phyloP scores from a whole-genome alignment of 371 early-diverging fungal species.

The Capillidium rhysosporum region DNA sequence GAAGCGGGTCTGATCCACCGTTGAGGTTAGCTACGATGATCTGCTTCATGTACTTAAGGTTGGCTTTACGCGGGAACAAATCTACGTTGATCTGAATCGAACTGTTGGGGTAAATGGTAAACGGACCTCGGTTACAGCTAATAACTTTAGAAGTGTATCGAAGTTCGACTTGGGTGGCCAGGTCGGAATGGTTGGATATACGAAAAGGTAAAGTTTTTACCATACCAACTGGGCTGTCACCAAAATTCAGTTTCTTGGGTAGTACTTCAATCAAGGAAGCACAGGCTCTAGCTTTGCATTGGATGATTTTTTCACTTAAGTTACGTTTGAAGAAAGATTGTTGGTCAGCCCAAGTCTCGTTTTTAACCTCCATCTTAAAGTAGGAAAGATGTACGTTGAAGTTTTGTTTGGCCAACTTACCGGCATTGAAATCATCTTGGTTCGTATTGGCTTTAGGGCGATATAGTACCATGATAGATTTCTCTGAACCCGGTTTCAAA shows the following conservation, averaged over 20 bases:
- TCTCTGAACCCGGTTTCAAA: conserved; percentile 68
- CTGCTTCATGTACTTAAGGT: conserved; percentile 92
- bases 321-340: background rate
- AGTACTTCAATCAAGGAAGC: conserved; percentile 79
- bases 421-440: conserved; percentile 40
- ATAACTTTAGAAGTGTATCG: conserved; percentile 83
- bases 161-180: conserved; percentile 67
- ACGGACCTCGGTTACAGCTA: conserved; percentile 52
- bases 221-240: conserved; percentile 86
- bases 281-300: conserved; percentile 79
- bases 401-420: conserved; percentile 46
- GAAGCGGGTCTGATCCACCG: conserved; percentile 78
- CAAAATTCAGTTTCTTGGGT: conserved; percentile 74
- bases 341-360: background rate
- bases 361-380: conserved; percentile 6
- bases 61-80: conserved; percentile 93
- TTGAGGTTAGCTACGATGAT: conserved; percentile 77
- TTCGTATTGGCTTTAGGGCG: conserved; percentile 40
- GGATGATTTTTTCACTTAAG: conserved; percentile 44
- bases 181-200: conserved; percentile 71
- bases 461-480: conserved; percentile 62
- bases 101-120: conserved; percentile 64
- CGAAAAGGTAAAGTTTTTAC: conserved; percentile 66
- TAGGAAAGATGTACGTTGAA: conserved; percentile 43
- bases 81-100: conserved; percentile 74